Evolutionary conservation across 2,329 filamentous ascomycete species (phyloP).

Genomic region (Claviceps fusiformis): DNA sequence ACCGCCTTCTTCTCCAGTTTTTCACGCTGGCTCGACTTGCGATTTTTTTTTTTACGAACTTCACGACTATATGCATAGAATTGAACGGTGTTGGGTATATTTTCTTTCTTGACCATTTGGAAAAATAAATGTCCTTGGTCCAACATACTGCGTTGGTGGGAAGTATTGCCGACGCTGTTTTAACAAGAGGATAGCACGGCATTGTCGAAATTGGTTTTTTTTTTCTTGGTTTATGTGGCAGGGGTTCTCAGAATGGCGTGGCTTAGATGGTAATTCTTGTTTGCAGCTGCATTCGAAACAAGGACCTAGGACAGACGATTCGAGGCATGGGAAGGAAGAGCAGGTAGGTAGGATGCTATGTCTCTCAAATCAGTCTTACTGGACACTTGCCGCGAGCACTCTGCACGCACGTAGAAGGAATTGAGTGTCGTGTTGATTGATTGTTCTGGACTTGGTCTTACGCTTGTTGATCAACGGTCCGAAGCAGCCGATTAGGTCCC

Average conservation of each 20-base stretch:
- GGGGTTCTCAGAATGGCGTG: neutral
- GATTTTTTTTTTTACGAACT: slow-evolving; percentile 2
- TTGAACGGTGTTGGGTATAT: neutral
- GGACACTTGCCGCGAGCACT: neutral
- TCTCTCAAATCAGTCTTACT: neutral
- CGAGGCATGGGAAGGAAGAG: neutral
- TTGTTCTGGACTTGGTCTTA: neutral
- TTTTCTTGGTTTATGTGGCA: neutral
- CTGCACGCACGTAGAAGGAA: neutral
- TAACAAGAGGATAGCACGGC: neutral
- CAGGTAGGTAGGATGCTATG: neutral
- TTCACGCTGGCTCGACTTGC: neutral
- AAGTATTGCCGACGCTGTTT: neutral
- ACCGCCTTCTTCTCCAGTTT: neutral
- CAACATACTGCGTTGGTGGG: neutral
- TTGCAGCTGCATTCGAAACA: neutral
- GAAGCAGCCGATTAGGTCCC: neutral
- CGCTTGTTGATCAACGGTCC: neutral
- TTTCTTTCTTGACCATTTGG: neutral
- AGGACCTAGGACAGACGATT: too few species aligned
- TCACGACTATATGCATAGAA: neutral
- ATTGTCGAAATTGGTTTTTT: neutral
- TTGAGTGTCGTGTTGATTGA: neutral
- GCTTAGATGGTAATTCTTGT: neutral
- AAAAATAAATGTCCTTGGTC: neutral